Conservation (phyloP, 164 flowering plant genomes). For the Saururus chinensis region DNA sequence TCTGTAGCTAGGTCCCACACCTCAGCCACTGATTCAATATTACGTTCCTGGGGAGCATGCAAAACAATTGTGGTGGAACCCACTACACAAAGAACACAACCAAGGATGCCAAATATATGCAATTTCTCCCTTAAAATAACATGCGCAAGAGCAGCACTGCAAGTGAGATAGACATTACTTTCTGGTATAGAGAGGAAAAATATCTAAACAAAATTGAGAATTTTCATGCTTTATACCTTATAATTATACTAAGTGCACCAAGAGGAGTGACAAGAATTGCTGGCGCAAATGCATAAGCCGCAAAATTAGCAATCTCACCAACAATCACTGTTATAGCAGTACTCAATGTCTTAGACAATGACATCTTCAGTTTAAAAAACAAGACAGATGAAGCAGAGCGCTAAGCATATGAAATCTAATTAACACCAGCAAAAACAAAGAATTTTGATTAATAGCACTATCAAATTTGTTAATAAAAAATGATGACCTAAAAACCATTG, state of each 20-base stretch:
- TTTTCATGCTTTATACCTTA: conserved; percentile 41
- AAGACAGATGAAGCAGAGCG: neutral
- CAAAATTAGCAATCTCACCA: conserved; percentile 89
- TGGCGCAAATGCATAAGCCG: conserved; percentile 94
- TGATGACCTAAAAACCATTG: no score
- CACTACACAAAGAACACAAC: conserved; percentile 83
- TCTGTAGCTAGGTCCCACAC: conserved; percentile 95
- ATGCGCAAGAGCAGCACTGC: conserved; percentile 91
- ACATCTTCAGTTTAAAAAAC: neutral
- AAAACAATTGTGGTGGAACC: conserved; percentile 87
- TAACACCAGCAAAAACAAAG: neutral
- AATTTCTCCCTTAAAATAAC: conserved; percentile 71
- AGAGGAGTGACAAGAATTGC: conserved; percentile 90
- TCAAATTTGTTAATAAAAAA: no score
- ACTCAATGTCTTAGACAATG: neutral
- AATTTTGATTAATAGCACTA: no score
- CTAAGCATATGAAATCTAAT: neutral
- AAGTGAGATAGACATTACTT: conserved; percentile 8
- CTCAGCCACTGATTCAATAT: conserved; percentile 71
- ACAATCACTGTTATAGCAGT: conserved; percentile 61
- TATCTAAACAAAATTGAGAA: no score
- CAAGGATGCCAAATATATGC: conserved; percentile 81
- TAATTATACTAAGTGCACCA: conserved; percentile 90
- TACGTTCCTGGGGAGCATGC: conserved; percentile 90
- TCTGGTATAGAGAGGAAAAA: no score